A percentile compares a stretch with the other conserved stretches of the same genome.
Evolutionary conservation across 495 filamentous ascomycete genomes (phyloP).

Genomic region (Xanthoparmelia taractica): DNA sequence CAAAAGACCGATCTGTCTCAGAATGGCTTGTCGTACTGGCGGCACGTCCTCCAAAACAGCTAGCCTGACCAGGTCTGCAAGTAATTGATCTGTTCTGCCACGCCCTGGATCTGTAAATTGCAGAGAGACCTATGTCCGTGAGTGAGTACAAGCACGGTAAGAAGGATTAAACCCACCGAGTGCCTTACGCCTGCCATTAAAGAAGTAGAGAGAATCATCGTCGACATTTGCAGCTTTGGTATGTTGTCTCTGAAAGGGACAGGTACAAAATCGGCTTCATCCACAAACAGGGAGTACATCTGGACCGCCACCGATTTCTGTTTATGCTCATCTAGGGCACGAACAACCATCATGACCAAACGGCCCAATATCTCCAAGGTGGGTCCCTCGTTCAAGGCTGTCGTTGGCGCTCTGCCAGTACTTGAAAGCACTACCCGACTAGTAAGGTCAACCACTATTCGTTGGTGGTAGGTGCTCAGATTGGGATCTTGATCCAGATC

Average conservation of each 20-base stretch:
- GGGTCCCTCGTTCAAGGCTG: constrained; percentile 45
- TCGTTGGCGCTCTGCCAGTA: constrained; percentile 34
- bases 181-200: constrained; percentile 49
- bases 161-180: constrained; percentile 32
- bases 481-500: constrained; percentile 41
- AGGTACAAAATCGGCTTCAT: constrained; percentile 31
- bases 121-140: constrained; percentile 18
- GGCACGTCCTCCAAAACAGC: constrained; percentile 33
- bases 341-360: constrained; percentile 53
- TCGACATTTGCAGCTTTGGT: constrained; percentile 36
- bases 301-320: constrained; percentile 49
- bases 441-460: constrained; percentile 49
- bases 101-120: constrained; percentile 29
- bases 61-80: constrained; percentile 38
- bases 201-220: constrained; percentile 54
- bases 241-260: constrained; percentile 36
- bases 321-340: constrained; percentile 44
- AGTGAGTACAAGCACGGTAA: constrained; percentile 9
- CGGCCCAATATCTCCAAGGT: constrained; percentile 57
- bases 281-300: constrained; percentile 49
- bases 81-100: constrained; percentile 32
- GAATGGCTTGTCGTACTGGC: constrained; percentile 43
- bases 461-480: constrained; percentile 51
- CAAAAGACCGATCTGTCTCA: constrained; percentile 56
- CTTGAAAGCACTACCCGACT: constrained; percentile 39